Evolutionary conservation across 2,329 filamentous ascomycete species (phyloP).

Genomic region (Clathrospora elynae): DNA sequence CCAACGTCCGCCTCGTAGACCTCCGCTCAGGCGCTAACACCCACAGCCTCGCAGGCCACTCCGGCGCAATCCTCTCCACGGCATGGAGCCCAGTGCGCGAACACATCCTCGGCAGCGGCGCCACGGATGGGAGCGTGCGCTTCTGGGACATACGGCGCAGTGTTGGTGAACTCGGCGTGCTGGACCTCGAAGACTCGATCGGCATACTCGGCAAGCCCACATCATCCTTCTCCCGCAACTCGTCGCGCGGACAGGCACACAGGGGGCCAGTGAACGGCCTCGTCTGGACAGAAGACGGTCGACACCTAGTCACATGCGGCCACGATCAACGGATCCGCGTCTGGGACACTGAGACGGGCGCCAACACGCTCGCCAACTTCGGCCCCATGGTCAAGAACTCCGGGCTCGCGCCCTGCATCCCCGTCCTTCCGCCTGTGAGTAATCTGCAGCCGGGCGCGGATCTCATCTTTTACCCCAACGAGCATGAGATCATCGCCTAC

Average conservation of each 20-base stretch:
- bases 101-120: slow-evolving; percentile 79
- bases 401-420: slow-evolving; percentile 48
- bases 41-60: slow-evolving; percentile 57
- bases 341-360: slow-evolving; percentile 80
- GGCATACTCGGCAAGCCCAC: slow-evolving; percentile 63
- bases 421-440: slow-evolving; percentile 63
- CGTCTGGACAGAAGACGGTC: slow-evolving; percentile 80
- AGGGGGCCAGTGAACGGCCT: slow-evolving; percentile 82
- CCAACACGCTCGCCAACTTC: slow-evolving; percentile 88
- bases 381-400: slow-evolving; percentile 79
- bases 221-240: slow-evolving; percentile 47
- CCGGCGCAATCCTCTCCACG: slow-evolving; percentile 62
- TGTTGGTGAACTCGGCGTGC: slow-evolving; percentile 72
- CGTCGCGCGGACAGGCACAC: slow-evolving; percentile 64
- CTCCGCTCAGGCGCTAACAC: slow-evolving; percentile 77
- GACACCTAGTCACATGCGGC: slow-evolving; percentile 76
- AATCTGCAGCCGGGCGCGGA: slow-evolving; percentile 64
- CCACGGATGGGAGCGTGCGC: slow-evolving; percentile 80
- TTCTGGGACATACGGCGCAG: slow-evolving; percentile 88
- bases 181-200: slow-evolving; percentile 83
- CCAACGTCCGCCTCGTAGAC: slow-evolving; percentile 82
- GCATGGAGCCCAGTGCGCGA: slow-evolving; percentile 83
- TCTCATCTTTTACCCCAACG: slow-evolving; percentile 79
- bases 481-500: slow-evolving; percentile 74
- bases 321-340: slow-evolving; percentile 85